Evolutionary conservation across 2,329 filamentous ascomycete species (phyloP).

Genomic region (Stemphylium beticola): DNA sequence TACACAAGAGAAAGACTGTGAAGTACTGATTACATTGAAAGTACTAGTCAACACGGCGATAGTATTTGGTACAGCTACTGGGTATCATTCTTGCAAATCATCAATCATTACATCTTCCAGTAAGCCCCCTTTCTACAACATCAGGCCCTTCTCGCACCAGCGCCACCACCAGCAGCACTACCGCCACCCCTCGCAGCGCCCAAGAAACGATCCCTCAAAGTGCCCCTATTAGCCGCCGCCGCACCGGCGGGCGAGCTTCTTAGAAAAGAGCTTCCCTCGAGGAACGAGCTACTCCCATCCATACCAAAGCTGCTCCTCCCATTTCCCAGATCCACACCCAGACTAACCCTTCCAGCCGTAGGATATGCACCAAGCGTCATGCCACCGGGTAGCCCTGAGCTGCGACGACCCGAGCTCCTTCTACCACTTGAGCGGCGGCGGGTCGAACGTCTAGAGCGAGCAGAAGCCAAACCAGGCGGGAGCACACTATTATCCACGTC

Average conservation of each 20-base stretch:
- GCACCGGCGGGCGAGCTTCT: constrained; percentile 41
- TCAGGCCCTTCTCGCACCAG: constrained; percentile 21
- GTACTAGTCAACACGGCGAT: neutral
- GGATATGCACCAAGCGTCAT: constrained; percentile 8
- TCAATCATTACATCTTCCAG: neutral
- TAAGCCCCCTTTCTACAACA: neutral
- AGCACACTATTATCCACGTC: constrained; percentile 29
- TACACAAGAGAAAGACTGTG: too few species aligned
- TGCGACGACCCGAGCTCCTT: constrained; percentile 28
- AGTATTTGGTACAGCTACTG: neutral
- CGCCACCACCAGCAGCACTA: constrained; percentile 18
- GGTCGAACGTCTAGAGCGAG: constrained; percentile 27
- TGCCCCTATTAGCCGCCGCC: constrained; percentile 33
- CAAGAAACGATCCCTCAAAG: constrained; percentile 38
- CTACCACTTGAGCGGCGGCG: constrained; percentile 29
- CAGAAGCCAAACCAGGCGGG: constrained; percentile 26
- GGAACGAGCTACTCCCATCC: constrained; percentile 45
- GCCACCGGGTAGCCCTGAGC: constrained; percentile 22
- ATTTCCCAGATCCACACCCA: constrained; percentile 29
- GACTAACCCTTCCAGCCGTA: constrained; percentile 17
- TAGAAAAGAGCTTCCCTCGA: constrained; percentile 48
- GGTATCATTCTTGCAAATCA: constrained; percentile 9
- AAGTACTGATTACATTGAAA: too few species aligned
- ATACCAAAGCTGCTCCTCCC: constrained; percentile 40
- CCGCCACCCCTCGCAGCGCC: constrained; percentile 27